These are phyloP conservation scores for Lactarius sanguifluus DNA, from an alignment of 768 basidiomycete genomes.

Conservation along the genomic window DNA sequence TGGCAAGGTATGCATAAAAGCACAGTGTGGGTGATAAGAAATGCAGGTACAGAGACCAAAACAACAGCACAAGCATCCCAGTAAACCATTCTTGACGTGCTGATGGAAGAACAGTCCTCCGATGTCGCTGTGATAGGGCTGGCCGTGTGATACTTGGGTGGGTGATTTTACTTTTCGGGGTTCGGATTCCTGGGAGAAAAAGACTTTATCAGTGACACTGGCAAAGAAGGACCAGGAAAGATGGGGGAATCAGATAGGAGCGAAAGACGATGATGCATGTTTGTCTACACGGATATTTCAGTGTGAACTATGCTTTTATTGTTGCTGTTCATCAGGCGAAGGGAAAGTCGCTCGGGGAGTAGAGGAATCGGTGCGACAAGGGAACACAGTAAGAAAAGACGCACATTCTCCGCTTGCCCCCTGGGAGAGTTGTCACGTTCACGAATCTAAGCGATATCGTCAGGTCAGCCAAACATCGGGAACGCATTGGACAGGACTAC, in stretches of 20 bases:
- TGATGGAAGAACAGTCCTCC: conserved; percentile 6
- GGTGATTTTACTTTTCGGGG: conserved; percentile 39
- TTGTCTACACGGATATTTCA: conserved; percentile 85
- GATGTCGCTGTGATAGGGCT: conserved; percentile 1
- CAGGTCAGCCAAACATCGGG: neutral
- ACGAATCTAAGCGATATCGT: conserved; percentile 61
- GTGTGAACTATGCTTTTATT: conserved; percentile 93
- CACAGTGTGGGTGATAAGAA: conserved; percentile 13
- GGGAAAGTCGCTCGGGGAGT: conserved; percentile 20
- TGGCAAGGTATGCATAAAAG: conserved; percentile 20
- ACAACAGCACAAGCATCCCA: conserved; percentile 6
- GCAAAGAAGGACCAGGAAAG: conserved; percentile 13
- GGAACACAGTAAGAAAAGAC: conserved; percentile 40
- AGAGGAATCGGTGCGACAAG: conserved; percentile 24
- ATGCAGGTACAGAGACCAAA: conserved; percentile 22
- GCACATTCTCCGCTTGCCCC: conserved; percentile 96
- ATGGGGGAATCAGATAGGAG: conserved; percentile 87
- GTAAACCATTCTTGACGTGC: conserved; percentile 10
- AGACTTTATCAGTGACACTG: conserved; percentile 16
- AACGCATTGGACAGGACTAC: conserved; percentile 34
- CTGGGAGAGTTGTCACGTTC: conserved; percentile 86
- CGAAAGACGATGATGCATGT: conserved; percentile 94
- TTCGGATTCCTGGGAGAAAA: conserved; percentile 38
- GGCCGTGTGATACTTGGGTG: neutral
- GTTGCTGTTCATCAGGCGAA: conserved; percentile 56